phyloP scores from a whole-genome alignment of 208 protist species.

The Vickermania ingenoplastis region DNA sequence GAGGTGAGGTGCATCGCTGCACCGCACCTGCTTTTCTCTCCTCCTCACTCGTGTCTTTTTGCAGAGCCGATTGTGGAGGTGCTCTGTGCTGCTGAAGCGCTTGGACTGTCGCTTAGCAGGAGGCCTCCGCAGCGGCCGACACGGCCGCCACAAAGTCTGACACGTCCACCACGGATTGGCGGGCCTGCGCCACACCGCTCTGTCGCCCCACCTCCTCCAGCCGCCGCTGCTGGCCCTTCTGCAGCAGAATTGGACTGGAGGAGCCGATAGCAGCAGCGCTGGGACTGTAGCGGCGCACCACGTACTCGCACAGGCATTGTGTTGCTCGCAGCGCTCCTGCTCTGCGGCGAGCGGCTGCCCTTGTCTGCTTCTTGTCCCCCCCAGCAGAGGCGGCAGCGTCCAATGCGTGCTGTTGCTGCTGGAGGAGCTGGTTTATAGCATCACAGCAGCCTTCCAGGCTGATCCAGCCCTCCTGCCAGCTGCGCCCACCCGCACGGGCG shows the following conservation, averaged over 20 bases:
- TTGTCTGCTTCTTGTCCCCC: too few species aligned
- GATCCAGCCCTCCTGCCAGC: not conserved
- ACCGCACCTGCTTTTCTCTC: too few species aligned
- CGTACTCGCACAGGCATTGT: constrained; percentile 8
- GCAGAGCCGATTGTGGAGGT: too few species aligned
- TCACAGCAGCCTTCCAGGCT: constrained; percentile 21
- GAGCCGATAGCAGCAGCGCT: not conserved
- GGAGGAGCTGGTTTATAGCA: constrained; percentile 52
- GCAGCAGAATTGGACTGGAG: not conserved
- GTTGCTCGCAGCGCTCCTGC: constrained; percentile 14
- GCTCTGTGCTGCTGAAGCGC: too few species aligned
- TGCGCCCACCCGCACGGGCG: not conserved
- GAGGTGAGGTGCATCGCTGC: too few species aligned
- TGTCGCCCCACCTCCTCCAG: not conserved
- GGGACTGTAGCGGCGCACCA: not conserved
- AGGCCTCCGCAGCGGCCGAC: not conserved
- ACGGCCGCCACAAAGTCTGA: constrained; percentile 15
- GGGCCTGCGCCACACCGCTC: not conserved
- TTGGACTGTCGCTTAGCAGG: too few species aligned
- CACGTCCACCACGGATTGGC: constrained; percentile 14
- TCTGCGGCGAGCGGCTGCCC: not conserved
- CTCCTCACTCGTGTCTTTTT: too few species aligned
- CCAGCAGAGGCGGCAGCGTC: too few species aligned
- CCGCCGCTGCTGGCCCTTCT: not conserved
- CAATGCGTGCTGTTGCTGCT: constrained; percentile 3